Conservation (phyloP, 139 green algal species). For the Volvox africanus region DNA sequence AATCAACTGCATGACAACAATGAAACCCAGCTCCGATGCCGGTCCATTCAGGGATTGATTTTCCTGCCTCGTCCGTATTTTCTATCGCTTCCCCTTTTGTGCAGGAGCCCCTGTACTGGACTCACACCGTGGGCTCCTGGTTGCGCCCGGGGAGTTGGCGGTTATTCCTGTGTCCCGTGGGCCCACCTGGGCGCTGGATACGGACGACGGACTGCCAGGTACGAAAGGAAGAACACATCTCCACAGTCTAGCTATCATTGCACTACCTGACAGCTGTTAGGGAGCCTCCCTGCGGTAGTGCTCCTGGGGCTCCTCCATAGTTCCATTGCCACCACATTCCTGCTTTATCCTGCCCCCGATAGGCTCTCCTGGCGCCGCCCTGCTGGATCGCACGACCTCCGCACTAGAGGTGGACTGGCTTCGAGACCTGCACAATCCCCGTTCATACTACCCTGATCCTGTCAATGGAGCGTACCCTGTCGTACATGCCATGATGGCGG, state of each 20-base stretch:
- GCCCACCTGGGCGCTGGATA: slow-evolving; percentile 36
- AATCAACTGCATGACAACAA: too few relatives aligned
- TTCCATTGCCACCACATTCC: too few relatives aligned
- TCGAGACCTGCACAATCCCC: slow-evolving; percentile 2
- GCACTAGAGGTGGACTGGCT: slow-evolving; percentile 33
- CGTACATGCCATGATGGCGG: slow-evolving; percentile 48
- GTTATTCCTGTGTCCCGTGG: slow-evolving; percentile 47
- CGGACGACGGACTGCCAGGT: slow-evolving; percentile 54
- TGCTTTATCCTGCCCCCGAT: not conserved
- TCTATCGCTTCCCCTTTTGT: not conserved
- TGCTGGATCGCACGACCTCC: slow-evolving; percentile 46
- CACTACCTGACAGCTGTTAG: too few relatives aligned
- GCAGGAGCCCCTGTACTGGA: slow-evolving; percentile 51
- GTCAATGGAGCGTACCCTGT: slow-evolving; percentile 49
- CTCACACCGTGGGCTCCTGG: slow-evolving; percentile 48
- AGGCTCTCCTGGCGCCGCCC: slow-evolving; percentile 46
- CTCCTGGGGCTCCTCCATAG: too few relatives aligned
- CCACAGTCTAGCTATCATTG: too few relatives aligned
- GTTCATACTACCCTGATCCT: not conserved
- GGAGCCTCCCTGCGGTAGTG: too few relatives aligned
- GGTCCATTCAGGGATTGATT: too few relatives aligned
- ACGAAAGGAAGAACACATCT: too few relatives aligned
- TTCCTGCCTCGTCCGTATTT: not conserved
- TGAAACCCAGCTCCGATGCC: too few relatives aligned
- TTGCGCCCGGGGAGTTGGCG: slow-evolving; percentile 30